These are phyloP conservation scores for Yamadazyma ubonensis DNA, from an alignment of 805 yeast species.

Conservation along the genomic window DNA sequence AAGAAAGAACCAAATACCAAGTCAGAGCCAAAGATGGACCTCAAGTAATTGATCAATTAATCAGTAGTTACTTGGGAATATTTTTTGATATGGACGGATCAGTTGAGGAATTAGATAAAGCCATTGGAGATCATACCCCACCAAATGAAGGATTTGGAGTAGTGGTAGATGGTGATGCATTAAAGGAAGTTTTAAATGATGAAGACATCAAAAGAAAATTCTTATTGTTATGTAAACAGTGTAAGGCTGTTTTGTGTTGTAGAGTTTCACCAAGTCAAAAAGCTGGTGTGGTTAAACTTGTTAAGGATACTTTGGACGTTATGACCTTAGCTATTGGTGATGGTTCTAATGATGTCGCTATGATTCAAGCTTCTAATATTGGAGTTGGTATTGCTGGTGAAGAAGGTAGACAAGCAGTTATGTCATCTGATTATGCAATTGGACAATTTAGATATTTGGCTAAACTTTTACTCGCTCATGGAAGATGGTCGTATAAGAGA, in stretches of 20 bases:
- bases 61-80: conserved; percentile 48
- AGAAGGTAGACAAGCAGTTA: conserved; percentile 86
- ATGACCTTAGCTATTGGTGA: conserved; percentile 89
- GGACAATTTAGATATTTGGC: conserved; percentile 78
- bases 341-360: conserved; percentile 87
- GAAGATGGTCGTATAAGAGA: conserved; percentile 84
- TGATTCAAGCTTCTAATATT: conserved; percentile 85
- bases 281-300: conserved; percentile 77
- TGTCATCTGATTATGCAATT: conserved; percentile 84
- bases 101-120: conserved; percentile 52
- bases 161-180: conserved; percentile 79
- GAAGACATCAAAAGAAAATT: conserved; percentile 54
- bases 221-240: conserved; percentile 70
- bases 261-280: conserved; percentile 88
- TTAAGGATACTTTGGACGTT: conserved; percentile 70
- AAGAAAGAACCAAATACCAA: conserved; percentile 25
- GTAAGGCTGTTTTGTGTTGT: conserved; percentile 80
- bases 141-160: conserved; percentile 70
- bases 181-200: conserved; percentile 42
- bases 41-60: conserved; percentile 11
- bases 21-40: conserved; percentile 27
- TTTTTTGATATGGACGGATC: conserved; percentile 60
- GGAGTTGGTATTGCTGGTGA: conserved; percentile 92
- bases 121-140: conserved; percentile 57
- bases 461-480: conserved; percentile 70